Base-by-base conservation (phyloP, 805 yeast species). In the Candida easanensis region DNA sequence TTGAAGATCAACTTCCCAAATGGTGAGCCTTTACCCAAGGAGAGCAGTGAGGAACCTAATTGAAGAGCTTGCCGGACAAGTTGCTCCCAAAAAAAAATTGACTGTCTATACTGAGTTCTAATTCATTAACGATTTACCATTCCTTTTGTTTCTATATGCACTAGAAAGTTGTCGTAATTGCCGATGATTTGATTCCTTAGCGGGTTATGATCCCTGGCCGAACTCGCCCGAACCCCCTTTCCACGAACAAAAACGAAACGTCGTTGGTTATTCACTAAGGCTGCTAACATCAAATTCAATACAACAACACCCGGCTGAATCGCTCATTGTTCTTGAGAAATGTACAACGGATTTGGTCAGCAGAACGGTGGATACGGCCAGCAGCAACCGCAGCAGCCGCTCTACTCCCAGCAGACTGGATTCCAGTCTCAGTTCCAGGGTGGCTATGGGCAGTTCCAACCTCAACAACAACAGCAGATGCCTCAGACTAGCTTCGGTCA, bases 331-430 rank as follows among this genome's bases (percentile, higher is more conserved):
- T n/a, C n/a, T n/a, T n/a, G n/a, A n/a, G n/a, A n/a, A n/a, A 46
- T 46, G 50, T 46, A 46, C 36, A 42, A 37, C 45, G 46, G 43
- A 31, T 42, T 46, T 23, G 36, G 46, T n/a, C 44, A 44, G 42
- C 17, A 40, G 39, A 28, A 28, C 21, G 42, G 39, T 19, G 44
- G 32, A 21, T 36, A 36, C 17, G 39, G 33, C 19, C 44, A 41
- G 28, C 28, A 22, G 13, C 44, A 21, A n/a, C 8, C 8, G 18
- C 44, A 44, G 39, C 53, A 36, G 31, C 54, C 44, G 26, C 33
- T 46, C 14, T 38, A 25, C 16, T 42, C 44, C 17, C 58, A 53
- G 42, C 52, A 41, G 34, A 39, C 54, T 3, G 59, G 56, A 5
- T 48, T 10, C 37, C 37, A 48, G 31, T 53, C 32, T 14, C 45